Evolutionary conservation across 768 basidiomycete species (phyloP), one percentile per base, ranked within the genome.

Genomic region (Leccinum variicolor): DNA sequence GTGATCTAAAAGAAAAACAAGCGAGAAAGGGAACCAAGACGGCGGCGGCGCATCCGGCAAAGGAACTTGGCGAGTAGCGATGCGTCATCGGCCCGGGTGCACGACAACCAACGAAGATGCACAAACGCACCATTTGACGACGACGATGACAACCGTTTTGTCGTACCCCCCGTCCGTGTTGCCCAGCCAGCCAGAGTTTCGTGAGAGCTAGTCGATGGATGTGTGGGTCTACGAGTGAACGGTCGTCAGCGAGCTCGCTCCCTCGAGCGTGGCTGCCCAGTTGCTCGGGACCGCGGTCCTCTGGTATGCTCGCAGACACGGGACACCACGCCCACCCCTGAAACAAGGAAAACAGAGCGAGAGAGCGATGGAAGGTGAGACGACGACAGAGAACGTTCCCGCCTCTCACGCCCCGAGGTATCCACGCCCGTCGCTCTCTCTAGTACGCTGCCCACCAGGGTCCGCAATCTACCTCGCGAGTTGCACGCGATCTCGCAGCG

Each of bases 401-500:
- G 9, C 17, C 17, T 17, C 52, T 53, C 56, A 49, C 48, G 55
- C 46, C 13, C 59, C 64, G 59, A 59, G 62, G 68, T 46, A 5
- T 52, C 17, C 52, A 65, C 34, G 25, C 47, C 26, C 34, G 19
- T 33, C 29, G 14, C 29, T 26, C 21, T 36, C 39, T 45, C 59
- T 50, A 41, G 39, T 41, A 43, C n/a, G 41, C 39, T 2, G 39
- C 39, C 0, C 60, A 62, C 34, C 60, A 53, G 34, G 39, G 4
- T 62, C 65, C 68, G 59, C 48, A 57, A 47, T 52, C 63, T 62
- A 43, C 61, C 59, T 50, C 34, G 21, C 25, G 31, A 39, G 1
- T 17, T 53, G 39, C 53, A 55, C 49, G 28, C 52, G 39, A 41
- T 5, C 39, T n/a, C n/a, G 34, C 6, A 41, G 39, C 39, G 2